A percentile compares a stretch with the other conserved stretches of the same genome.
phyloP scores from a whole-genome alignment of 2,329 filamentous ascomycete genomes.

The Aspergillus sp. region DNA sequence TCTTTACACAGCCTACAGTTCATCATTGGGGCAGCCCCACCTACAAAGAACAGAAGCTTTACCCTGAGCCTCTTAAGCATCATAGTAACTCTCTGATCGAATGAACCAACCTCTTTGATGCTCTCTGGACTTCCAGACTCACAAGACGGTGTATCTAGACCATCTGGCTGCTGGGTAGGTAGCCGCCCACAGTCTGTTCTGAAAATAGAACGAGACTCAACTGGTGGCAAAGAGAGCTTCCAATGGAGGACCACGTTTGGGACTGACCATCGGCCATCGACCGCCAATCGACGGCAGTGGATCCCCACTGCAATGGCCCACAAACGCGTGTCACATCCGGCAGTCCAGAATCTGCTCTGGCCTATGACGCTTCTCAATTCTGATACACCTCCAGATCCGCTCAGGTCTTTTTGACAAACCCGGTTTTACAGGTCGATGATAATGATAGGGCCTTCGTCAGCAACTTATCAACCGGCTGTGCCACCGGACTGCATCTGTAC shows the following conservation, averaged over 20 bases:
- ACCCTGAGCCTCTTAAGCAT: too few relatives aligned
- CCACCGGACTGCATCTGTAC: neutral
- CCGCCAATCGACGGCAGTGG: conserved; percentile 2
- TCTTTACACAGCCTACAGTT: too few relatives aligned
- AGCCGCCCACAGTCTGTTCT: conserved; percentile 4
- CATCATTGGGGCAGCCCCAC: too few relatives aligned
- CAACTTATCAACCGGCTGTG: neutral
- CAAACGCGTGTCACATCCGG: conserved; percentile 37
- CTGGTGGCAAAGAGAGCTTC: conserved; percentile 9
- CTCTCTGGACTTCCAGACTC: neutral
- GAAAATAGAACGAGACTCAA: conserved; percentile 12
- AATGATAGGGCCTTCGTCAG: conserved; percentile 9
- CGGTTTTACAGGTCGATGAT: neutral
- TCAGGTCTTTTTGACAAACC: neutral
- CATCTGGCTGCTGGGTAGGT: too few relatives aligned
- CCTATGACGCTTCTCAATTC: conserved; percentile 5
- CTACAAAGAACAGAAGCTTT: too few relatives aligned
- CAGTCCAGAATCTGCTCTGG: conserved; percentile 4
- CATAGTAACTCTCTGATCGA: too few relatives aligned
- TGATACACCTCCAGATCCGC: conserved; percentile 5
- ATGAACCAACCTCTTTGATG: neutral
- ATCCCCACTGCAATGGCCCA: conserved; percentile 23
- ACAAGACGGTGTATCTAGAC: too few relatives aligned
- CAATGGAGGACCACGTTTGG: conserved; percentile 2
- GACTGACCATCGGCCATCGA: neutral